Conservation (phyloP, 768 basidiomycete species). For the Pleurotus ostreatus region DNA sequence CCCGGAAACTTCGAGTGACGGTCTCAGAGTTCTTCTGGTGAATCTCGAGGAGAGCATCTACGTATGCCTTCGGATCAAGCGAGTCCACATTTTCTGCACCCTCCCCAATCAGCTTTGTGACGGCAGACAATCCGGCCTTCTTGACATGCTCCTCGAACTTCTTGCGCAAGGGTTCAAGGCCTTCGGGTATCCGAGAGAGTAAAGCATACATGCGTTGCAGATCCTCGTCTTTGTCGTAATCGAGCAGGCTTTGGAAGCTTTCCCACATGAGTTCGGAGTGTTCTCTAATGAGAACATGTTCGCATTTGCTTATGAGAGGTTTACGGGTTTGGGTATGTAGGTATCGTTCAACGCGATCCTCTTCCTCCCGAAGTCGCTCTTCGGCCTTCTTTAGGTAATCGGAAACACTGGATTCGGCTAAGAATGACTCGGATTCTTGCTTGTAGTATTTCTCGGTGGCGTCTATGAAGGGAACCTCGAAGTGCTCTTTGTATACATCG, state of each 20-base stretch:
- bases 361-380: slow-evolving; percentile 88
- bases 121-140: slow-evolving; percentile 77
- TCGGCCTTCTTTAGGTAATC: slow-evolving; percentile 97
- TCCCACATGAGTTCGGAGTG: slow-evolving; percentile 88
- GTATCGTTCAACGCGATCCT: slow-evolving; percentile 92
- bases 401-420: slow-evolving; percentile 83
- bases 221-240: slow-evolving; percentile 93
- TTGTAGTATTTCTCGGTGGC: slow-evolving; percentile 91
- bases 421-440: slow-evolving; percentile 86
- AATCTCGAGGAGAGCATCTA: slow-evolving; percentile 88
- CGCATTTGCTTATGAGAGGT: slow-evolving; percentile 76
- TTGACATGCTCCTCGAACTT: slow-evolving; percentile 96
- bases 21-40: slow-evolving; percentile 90
- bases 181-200: slow-evolving; percentile 86
- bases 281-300: slow-evolving; percentile 86
- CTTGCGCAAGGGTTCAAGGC: slow-evolving; percentile 85
- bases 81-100: slow-evolving; percentile 50
- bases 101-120: slow-evolving; percentile 69
- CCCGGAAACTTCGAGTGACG: slow-evolving; percentile 83
- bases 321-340: slow-evolving; percentile 87
- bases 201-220: slow-evolving; percentile 92
- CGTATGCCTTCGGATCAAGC: slow-evolving; percentile 90
- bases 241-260: slow-evolving; percentile 84
- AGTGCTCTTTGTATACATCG: slow-evolving; percentile 89
- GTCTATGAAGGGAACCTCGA: slow-evolving; percentile 84